Evolutionary conservation across 2,329 filamentous ascomycete genomes (phyloP).

Genomic region (Penicillium sp.): DNA sequence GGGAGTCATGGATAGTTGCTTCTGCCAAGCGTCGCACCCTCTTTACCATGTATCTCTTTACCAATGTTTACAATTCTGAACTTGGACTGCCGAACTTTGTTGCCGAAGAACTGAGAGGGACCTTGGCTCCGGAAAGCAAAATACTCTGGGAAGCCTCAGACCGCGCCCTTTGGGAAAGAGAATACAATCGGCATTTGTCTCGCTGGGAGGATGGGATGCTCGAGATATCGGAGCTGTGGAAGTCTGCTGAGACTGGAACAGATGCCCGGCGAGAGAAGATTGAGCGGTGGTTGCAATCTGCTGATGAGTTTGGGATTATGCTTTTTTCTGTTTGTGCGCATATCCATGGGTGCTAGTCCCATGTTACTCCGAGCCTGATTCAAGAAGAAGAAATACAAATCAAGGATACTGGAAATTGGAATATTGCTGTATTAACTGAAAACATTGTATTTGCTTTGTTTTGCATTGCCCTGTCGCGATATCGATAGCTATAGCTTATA

Average conservation of each 20-base stretch:
- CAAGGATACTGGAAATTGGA: neutral
- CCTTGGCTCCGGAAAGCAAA: conserved; percentile 47
- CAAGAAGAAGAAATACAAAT: neutral
- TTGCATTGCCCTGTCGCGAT: neutral
- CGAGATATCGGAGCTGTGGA: conserved; percentile 55
- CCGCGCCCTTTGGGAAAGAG: conserved; percentile 44
- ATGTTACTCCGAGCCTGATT: neutral
- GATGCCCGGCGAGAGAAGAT: conserved; percentile 40
- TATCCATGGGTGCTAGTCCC: conserved; percentile 29
- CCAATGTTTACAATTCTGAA: conserved; percentile 49
- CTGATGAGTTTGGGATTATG: conserved; percentile 58
- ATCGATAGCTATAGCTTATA: neutral
- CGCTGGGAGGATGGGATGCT: conserved; percentile 47
- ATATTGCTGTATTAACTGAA: neutral
- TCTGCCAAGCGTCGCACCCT: conserved; percentile 56
- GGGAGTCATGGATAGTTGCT: conserved; percentile 56
- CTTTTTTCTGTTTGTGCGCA: conserved; percentile 45
- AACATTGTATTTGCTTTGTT: neutral
- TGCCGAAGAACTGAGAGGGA: conserved; percentile 49
- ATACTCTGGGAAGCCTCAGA: conserved; percentile 46
- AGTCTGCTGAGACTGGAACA: conserved; percentile 36
- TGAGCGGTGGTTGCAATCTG: conserved; percentile 51
- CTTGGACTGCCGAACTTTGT: conserved; percentile 51
- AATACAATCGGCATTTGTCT: conserved; percentile 46
- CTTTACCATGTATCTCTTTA: conserved; percentile 56